Evolutionary conservation across 371 early-diverging fungal species (phyloP).

Genomic region (Blastocladiella emersonii): DNA sequence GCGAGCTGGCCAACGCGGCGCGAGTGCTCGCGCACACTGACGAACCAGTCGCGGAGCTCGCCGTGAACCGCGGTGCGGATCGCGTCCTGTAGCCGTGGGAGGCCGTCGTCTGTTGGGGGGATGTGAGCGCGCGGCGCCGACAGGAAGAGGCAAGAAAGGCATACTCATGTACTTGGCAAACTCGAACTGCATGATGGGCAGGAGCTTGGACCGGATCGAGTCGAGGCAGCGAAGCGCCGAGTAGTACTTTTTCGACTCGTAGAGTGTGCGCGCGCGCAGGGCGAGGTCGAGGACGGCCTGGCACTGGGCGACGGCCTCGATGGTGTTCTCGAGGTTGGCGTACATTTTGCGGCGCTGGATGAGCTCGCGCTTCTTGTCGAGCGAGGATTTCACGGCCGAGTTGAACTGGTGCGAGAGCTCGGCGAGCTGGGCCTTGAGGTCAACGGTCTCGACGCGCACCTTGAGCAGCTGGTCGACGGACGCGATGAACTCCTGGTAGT

Average conservation of each 20-base stretch:
- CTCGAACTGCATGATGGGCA: constrained; percentile 48
- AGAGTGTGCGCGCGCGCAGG: constrained; percentile 61
- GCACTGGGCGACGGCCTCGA: constrained; percentile 69
- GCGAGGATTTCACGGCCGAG: constrained; percentile 53
- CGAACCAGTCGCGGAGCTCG: constrained; percentile 86
- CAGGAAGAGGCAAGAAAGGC: constrained; percentile 5
- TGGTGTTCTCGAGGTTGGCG: constrained; percentile 74
- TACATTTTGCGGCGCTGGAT: constrained; percentile 67
- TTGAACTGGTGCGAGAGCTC: constrained; percentile 76
- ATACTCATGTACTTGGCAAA: constrained; percentile 66
- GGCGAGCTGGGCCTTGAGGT: constrained; percentile 65
- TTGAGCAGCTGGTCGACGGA: constrained; percentile 88
- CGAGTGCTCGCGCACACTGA: constrained; percentile 65
- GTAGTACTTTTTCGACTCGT: constrained; percentile 76
- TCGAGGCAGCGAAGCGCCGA: constrained; percentile 45
- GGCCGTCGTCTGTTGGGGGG: constrained; percentile 54
- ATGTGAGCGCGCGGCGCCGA: neutral
- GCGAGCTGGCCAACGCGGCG: constrained; percentile 72
- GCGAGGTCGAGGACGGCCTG: constrained; percentile 75
- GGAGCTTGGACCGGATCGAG: constrained; percentile 36
- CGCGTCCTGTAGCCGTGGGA: constrained; percentile 68
- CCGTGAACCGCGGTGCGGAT: constrained; percentile 68
- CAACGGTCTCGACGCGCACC: constrained; percentile 75
- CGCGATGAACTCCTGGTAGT: constrained; percentile 92
- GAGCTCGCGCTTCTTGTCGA: constrained; percentile 64